Percentiles rank a stretch among this genome's conserved stretches.
Evolutionary conservation across 2,329 filamentous ascomycete genomes (phyloP).

Genomic region (Colletotrichum sp.): DNA sequence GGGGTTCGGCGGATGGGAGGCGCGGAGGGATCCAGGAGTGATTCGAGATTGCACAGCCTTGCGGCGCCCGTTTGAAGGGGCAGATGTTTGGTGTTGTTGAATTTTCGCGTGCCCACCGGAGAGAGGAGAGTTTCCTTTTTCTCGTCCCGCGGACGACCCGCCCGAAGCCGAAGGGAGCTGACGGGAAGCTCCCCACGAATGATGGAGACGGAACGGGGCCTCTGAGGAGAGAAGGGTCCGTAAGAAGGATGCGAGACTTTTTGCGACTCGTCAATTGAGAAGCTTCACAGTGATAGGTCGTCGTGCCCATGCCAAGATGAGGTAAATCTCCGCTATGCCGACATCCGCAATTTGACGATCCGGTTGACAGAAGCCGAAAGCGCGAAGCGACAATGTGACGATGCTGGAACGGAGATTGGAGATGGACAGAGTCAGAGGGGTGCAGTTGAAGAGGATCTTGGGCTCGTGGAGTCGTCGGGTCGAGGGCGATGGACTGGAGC

Average conservation of each 20-base stretch:
- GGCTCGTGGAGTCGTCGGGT: not conserved
- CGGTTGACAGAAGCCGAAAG: not conserved
- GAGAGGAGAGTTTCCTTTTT: not conserved
- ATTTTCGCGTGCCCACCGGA: not conserved
- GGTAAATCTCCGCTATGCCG: not conserved
- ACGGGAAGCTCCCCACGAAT: not conserved
- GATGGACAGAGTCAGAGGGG: not conserved
- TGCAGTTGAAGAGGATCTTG: not conserved
- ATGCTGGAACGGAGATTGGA: not conserved
- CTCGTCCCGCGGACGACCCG: not conserved
- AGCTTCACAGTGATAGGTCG: not conserved
- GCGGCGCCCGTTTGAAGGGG: constrained; percentile 15
- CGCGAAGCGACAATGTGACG: not conserved
- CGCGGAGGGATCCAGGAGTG: not conserved
- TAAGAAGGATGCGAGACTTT: not conserved
- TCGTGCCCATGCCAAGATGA: not conserved
- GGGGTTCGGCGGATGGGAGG: not conserved
- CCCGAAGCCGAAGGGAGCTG: not conserved
- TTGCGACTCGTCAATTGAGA: not conserved
- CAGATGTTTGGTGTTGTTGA: not conserved
- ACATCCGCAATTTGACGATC: not conserved
- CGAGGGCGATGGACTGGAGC: not conserved
- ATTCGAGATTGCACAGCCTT: constrained; percentile 12
- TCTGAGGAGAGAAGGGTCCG: not conserved
- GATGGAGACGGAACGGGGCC: not conserved